These are phyloP conservation scores for Fusarium austroafricanum DNA, from an alignment of 2,329 filamentous ascomycete genomes.

Conservation along the genomic window DNA sequence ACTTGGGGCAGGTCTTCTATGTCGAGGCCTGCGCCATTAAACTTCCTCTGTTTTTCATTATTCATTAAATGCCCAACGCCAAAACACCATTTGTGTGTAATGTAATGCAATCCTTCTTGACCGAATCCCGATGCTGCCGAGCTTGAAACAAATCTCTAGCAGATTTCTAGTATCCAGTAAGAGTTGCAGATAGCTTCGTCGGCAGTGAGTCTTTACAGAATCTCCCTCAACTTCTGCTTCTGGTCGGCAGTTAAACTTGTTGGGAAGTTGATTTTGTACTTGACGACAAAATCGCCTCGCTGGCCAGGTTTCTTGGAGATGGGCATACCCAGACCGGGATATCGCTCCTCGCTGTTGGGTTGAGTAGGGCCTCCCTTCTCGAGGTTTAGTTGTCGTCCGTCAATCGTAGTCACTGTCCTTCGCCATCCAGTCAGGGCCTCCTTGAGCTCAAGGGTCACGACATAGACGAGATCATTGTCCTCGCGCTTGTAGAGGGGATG, in stretches of 20 bases:
- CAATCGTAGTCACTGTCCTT: conserved; percentile 91
- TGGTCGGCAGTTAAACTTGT: conserved; percentile 79
- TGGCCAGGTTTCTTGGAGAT: conserved; percentile 88
- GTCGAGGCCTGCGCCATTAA: not conserved
- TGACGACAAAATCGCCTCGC: conserved; percentile 88
- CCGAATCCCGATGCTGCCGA: conserved; percentile 1
- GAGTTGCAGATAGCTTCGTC: conserved; percentile 4
- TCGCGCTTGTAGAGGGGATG: conserved; percentile 87
- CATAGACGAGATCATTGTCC: conserved; percentile 86
- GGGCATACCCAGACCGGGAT: conserved; percentile 92
- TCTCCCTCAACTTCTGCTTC: conserved; percentile 83
- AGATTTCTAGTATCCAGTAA: not conserved
- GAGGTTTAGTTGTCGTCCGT: conserved; percentile 85
- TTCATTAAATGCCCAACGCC: conserved; percentile 43
- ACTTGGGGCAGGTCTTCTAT: conserved; percentile 4
- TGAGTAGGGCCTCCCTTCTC: conserved; percentile 86
- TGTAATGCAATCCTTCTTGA: conserved; percentile 9
- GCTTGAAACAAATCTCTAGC: not conserved
- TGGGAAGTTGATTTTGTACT: conserved; percentile 94
- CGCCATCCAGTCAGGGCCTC: conserved; percentile 96
- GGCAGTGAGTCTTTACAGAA: conserved; percentile 64
- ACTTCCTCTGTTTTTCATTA: conserved; percentile 37
- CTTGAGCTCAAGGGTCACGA: conserved; percentile 85
- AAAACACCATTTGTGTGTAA: conserved; percentile 34
- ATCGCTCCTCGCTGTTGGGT: conserved; percentile 83